Evolutionary conservation across 2,329 filamentous ascomycete species (phyloP), one percentile per base, ranked within the genome.

Genomic region (Botrytis tulipae): DNA sequence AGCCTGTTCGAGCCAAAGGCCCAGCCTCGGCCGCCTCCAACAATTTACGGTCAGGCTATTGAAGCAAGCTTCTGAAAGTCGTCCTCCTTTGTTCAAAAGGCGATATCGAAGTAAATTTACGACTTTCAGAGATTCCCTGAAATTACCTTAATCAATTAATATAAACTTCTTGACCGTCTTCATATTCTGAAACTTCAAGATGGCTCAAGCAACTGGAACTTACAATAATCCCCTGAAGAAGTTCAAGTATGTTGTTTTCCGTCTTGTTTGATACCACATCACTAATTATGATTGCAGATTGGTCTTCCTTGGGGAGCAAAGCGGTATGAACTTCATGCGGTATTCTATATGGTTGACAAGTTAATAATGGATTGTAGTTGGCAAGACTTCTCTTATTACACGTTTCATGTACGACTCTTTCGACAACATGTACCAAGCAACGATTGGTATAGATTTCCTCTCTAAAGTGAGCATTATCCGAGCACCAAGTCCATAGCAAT

Each of bases 331-430:
- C 22, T 63, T 74, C 80, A 20, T 72, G 54, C 72, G 65, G 22
- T 32, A 54, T 46, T 16, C 18, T 60, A 14, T 72, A 48, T 46
- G 48, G 32, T 25, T 67, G 29, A 44, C 48, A 63, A 63, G 57
- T 77, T 80, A 70, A 78, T 75, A 57, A 59, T 66, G 60, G n/a
- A 65, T 67, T 67, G 75, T 83, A 98, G 96, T 99, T 80, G 96
- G 96, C 82, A 99, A 99, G 87, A 99, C 96, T 46, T 99, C 96
- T 76, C 86, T 99, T 80, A 99, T 99, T 83, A 99, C 96, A 78
- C 92, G 96, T 77, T 99, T 99, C 87, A 99, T 99, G 96, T 99
- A 99, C 88, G 96, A 99, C 85, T 98, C 96, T 66, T 99, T 99
- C 87, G 96, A 99, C 87, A 98, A 97, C 85, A 98, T 95, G 88